Base-by-base conservation (phyloP, 2,329 filamentous ascomycete genomes). In the Tolypocladium capitatum region DNA sequence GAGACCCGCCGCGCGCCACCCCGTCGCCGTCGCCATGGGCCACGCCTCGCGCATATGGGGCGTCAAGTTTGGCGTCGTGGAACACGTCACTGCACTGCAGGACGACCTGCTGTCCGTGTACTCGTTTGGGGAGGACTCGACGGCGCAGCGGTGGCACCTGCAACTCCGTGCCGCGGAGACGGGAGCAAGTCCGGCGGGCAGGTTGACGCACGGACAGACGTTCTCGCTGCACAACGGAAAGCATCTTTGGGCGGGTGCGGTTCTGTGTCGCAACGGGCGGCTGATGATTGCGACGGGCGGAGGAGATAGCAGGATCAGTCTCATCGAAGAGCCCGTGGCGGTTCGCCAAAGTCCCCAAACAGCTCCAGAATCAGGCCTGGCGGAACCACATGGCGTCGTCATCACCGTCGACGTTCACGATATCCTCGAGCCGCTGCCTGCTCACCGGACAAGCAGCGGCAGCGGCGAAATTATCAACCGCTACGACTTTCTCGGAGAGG, bases 41-140 rank as follows among this genome's bases (percentile, higher is more conserved):
- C 92, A 98, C 64, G 67, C 76, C 3, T 94, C 91, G 8, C 79
- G 92, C 49, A 94, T 98, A 54, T 98, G 92, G 92, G 77, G 80
- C 42, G 80, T 95, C 9, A 75, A 76, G 47, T 92, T 96, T 54
- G 66, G 40, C 24, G 21, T 46, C 81, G 1, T 61, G 18, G 30
- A 33, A 3, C 24, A 30, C 7, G 10, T 14, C 28, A 30, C 55
- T 3, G 46, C 58, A 35, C 55, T 44, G 32, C 51, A 50, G 18
- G 54, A 58, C 27, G 48, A 54, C 13, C 42, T 49, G 2, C 28
- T 55, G 9, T 49, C 46, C 2, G 58, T 94, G 1, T 73, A 87
- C 36, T 94, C 91, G 0, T 85, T 89, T 55, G 88, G 90, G 11
- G 90, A 96, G 65, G 90, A 96, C 64, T 78, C 84, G 9, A 86